These are phyloP conservation scores for Ceratocystis variospora DNA, from an alignment of 2,329 filamentous ascomycete genomes.

Conservation along the genomic window DNA sequence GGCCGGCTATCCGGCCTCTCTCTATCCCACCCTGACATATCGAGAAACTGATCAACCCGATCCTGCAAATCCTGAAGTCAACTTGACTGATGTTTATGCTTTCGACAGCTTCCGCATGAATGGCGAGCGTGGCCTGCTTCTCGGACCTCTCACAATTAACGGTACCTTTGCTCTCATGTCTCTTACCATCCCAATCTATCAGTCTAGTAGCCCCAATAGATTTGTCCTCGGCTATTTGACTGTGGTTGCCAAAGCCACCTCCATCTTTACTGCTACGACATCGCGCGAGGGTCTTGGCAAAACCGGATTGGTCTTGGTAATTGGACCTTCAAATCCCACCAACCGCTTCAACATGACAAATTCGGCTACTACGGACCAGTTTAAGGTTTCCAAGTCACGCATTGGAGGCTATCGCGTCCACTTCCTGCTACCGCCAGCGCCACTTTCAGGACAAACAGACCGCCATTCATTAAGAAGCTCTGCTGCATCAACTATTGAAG, in stretches of 20 bases:
- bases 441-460: constrained; percentile 29
- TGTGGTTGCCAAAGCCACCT: constrained; percentile 53
- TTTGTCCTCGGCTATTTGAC: constrained; percentile 69
- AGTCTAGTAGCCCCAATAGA: constrained; percentile 11
- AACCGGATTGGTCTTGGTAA: constrained; percentile 55
- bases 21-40: constrained; percentile 73
- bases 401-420: constrained; percentile 29
- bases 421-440: constrained; percentile 46
- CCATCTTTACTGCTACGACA: constrained; percentile 47
- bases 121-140: constrained; percentile 46
- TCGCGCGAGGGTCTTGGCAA: constrained; percentile 56
- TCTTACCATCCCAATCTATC: constrained; percentile 62
- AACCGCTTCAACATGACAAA: constrained; percentile 49
- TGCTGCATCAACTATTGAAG: constrained; percentile 13
- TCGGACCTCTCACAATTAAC: constrained; percentile 65
- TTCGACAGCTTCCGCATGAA: constrained; percentile 40
- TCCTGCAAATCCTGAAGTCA: constrained; percentile 29
- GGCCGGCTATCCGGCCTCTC: constrained; percentile 53
- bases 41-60: constrained; percentile 32
- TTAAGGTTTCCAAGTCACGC: constrained; percentile 22
- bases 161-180: constrained; percentile 62
- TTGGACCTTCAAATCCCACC: constrained; percentile 51
- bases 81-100: constrained; percentile 20
- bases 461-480: constrained; percentile 36
- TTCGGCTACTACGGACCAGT: constrained; percentile 33